Base-by-base conservation (phyloP, 208 protist species). In the Tritrichomonas foetus region DNA sequence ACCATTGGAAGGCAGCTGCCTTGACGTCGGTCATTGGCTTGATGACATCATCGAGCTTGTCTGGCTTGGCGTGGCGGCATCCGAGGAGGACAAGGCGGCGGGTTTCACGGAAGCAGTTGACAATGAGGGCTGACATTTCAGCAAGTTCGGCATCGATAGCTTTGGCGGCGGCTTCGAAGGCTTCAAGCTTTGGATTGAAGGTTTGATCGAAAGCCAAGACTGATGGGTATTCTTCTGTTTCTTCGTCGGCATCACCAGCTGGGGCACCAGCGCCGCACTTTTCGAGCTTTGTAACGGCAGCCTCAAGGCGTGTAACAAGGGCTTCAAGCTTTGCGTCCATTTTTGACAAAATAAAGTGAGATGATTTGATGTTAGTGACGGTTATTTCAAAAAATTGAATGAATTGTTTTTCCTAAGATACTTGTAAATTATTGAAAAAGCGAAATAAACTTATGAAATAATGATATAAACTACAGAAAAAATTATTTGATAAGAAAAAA, bases 181-280 rank as follows among this genome's bases (percentile, higher is more conserved):
- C n/a, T 39, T 49, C 47, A 53, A 89, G 41, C 1, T 57, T 13
- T 89, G 78, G 78, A 20, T 89, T 89, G 78, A 89, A 53, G 3
- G 47, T 89, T 50, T 53, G 14, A 89, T 89, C 78, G 47, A 39
- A 89, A 27, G 78, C 78, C 39, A 27, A 33, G 27, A 89, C 47
- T 44, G 41, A 25, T 89, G 78, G 78, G 30, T 61, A 89, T 53
- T 89, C 78, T 89, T 89, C 78, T 33, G 78, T 89, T 57, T 89
- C 41, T 16, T 89, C 78, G 16, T 89, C 78, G 57, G 14, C 78
- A 89, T 53, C 78, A 39, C 78, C 78, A 16, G 78, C 78, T 89
- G 78, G 78, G 33, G 27, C 78, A n/a, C 47, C 78, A 57, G 41
- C 47, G 20, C 78, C 78, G 27, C 41, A 53, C 47, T 89, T 89